A percentile compares a stretch with the other conserved stretches of the same genome.
phyloP scores from a whole-genome alignment of 78 protist genomes.

The Cavenderia fasciculata region DNA sequence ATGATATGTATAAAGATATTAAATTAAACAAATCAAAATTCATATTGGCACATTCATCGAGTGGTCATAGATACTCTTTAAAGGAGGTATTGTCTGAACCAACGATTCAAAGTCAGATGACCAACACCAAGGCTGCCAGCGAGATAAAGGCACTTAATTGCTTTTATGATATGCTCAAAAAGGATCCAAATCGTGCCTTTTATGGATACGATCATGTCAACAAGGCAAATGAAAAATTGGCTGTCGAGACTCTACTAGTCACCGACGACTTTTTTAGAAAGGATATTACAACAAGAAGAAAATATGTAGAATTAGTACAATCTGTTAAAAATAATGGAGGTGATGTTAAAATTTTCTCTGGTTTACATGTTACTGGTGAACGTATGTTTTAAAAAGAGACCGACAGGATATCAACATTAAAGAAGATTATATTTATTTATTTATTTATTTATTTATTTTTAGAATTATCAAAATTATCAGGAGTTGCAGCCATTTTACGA shows the following conservation, averaged over 20 bases:
- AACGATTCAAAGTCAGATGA: slow-evolving; percentile 36
- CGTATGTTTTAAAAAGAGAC: slow-evolving; percentile 64
- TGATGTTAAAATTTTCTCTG: slow-evolving; percentile 86
- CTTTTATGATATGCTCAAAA: slow-evolving; percentile 80
- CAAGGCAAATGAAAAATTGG: slow-evolving; percentile 84
- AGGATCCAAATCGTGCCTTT: slow-evolving; percentile 85
- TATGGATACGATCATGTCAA: slow-evolving; percentile 91
- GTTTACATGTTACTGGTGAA: slow-evolving; percentile 93
- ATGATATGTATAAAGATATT: slow-evolving; percentile 71
- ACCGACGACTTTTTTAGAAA: slow-evolving; percentile 87
- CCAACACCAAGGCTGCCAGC: slow-evolving; percentile 89
- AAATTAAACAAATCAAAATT: slow-evolving; percentile 79
- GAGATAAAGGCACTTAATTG: slow-evolving; percentile 78
- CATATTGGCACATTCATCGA: slow-evolving; percentile 82
- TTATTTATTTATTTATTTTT: background rate
- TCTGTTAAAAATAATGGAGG: slow-evolving; percentile 85
- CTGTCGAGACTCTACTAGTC: slow-evolving; percentile 85
- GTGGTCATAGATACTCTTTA: slow-evolving; percentile 93
- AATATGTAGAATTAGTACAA: slow-evolving; percentile 90
- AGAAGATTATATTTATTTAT: background rate
- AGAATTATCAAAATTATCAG: slow-evolving; percentile 83
- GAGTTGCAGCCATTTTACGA: slow-evolving; percentile 94
- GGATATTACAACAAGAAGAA: slow-evolving; percentile 69
- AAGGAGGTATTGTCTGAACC: slow-evolving; percentile 89
- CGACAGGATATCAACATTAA: background rate